Evolutionary conservation across 495 filamentous ascomycete genomes (phyloP), one percentile per base, ranked within the genome.

Genomic region (Clohesyomyces aquaticus): DNA sequence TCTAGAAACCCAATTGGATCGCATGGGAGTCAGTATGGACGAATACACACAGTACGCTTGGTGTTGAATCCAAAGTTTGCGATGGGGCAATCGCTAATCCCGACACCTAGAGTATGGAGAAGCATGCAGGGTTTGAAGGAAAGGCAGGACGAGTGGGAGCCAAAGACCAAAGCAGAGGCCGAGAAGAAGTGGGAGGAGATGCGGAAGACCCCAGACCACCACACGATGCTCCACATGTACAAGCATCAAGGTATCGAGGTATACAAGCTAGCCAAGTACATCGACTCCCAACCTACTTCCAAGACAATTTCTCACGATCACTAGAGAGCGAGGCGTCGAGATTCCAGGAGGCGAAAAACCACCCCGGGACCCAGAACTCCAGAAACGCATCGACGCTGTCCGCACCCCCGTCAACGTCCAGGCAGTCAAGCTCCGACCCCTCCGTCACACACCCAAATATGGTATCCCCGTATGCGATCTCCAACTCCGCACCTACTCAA

Each of bases 401-500:
- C 86, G 88, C 70, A 76, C 88, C 29, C 90, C 90, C 50, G 80
- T 88, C 67, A 85, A 83, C 51, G 86, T 96, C 53, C 91, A 96
- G 81, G 88, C 92, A 12, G 74, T 95, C 32, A 95, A 95, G 74
- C 81, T 96, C 47, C 82, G 87, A 57, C 94, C 94, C 4, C 85
- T 98, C 28, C 89, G 90, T 59, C 88, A 90, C 63, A 67, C 80
- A 66, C 79, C 89, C 41, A 71, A 86, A 66, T 85, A 90, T 68
- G 91, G 91, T 32, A 80, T 95, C 21, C 91, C 91, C 19, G 82
- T 88, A 45, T 96, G 92, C 77, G 87, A 96, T 71, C 86, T 98
- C 54, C 94, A 98, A 74, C 78, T 98, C 53, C 89, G 94, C 65
- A 95, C 94, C 21, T 98, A 91, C 81, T 90, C 82, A 67, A 84